Base-by-base conservation (phyloP, 768 basidiomycete genomes). In the Serpula lacrymans region DNA sequence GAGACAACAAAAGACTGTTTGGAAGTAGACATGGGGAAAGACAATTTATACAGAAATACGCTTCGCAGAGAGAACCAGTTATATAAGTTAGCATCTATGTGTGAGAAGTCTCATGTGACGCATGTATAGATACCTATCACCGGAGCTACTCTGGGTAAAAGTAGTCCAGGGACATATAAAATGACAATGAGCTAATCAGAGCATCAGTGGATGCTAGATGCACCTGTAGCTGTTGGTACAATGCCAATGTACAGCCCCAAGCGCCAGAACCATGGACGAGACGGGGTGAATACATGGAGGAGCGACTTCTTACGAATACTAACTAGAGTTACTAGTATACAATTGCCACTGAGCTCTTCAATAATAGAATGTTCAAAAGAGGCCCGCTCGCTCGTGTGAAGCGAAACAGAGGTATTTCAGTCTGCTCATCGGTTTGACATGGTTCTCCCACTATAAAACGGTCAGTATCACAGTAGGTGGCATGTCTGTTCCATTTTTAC, bases 401-500 rank as follows among this genome's bases (percentile, higher is more conserved):
- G 10, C 28, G 14, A 10, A 29, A 29, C 14, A 29, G 28, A 14
- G 10, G 14, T 29, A 14, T 10, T 29, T 29, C 28, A 10, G 10
- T 29, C 14, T 10, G 14, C 28, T 48, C 32, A 55, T 40, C 53
- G 49, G 6, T 42, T 43, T 5, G 46, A 37, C 37, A 55, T 33
- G 11, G 53, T 54, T 37, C 53, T 46, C 16, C 53, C 53, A 26
- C 53, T 55, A 32, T 21, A 37, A 39, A 11, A 25, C 14, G 18
- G 41, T 13, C 5, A 34, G 26, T 30, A 36, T 40, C 20, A 34
- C 22, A 23, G 45, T 21, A 13, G 21, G 27, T 11, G 4, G 14
- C 6, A 16, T 9, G 40, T 48, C 38, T 34, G 23, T 35, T 26
- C 17, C 37, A n/a, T 31, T 69, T 79, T 35, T 55, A 92, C 91